Conservation (phyloP, 2,329 filamentous ascomycete species). For the Calonectria pseudoreteaudii region DNA sequence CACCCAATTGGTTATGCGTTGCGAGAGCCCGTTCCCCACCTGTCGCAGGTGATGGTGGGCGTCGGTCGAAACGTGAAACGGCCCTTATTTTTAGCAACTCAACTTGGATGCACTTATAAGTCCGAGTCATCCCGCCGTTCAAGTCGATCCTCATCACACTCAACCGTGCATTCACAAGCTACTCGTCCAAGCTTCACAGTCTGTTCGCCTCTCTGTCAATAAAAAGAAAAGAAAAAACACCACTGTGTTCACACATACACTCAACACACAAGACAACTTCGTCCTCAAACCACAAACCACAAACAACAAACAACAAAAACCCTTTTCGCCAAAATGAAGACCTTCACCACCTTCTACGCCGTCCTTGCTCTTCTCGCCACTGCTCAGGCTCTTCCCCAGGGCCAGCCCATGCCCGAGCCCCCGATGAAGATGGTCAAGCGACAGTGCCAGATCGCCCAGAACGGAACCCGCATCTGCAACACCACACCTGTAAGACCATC, state of each 20-base stretch:
- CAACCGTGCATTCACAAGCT: not conserved
- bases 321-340: not conserved
- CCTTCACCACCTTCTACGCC: not conserved
- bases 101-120: not conserved
- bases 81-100: conserved; percentile 2
- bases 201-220: not conserved
- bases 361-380: not conserved
- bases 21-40: conserved; percentile 1
- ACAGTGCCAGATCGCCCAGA: not conserved
- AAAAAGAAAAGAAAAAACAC: not conserved
- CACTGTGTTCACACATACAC: not conserved
- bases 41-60: not conserved
- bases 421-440: conserved; percentile 1
- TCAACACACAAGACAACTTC: not conserved
- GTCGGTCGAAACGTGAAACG: conserved; percentile 2
- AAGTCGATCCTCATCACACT: not conserved
- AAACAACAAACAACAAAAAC: no score
- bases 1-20: conserved; percentile 8
- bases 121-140: not conserved
- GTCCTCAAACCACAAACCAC: not conserved
- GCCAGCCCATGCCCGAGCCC: not conserved
- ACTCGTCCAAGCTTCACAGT: not conserved
- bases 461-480: conserved; percentile 2
- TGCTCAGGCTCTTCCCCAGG: not conserved
- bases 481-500: not conserved